Percentiles rank a stretch among this genome's conserved stretches.
These are phyloP conservation scores for Cryptomeria japonica DNA, from an alignment of 75 land plant species.

Conservation along the genomic window DNA sequence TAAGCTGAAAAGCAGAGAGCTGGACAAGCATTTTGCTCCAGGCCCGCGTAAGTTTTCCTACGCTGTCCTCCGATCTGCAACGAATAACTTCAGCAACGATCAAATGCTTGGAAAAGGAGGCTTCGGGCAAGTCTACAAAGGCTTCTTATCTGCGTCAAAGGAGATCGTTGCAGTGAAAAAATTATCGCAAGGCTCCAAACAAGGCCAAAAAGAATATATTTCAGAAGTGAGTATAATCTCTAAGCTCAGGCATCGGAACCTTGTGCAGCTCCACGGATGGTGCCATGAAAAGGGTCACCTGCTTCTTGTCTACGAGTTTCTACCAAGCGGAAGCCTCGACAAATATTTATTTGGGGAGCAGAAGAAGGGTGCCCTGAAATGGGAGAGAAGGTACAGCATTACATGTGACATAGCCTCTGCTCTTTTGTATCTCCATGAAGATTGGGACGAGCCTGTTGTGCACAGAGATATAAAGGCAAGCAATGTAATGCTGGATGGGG, in stretches of 20 bases:
- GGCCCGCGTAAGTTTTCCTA: conserved; percentile 1
- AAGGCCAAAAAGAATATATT: conserved; percentile 33
- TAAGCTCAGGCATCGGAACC: conserved; percentile 46
- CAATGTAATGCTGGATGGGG: conserved; percentile 37
- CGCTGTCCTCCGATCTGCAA: conserved; percentile 17
- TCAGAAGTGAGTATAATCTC: conserved; percentile 46
- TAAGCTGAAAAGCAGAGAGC: too few species aligned
- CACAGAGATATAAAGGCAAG: conserved; percentile 54
- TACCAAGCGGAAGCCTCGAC: conserved; percentile 52
- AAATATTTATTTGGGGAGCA: conserved; percentile 19
- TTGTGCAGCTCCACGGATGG: conserved; percentile 47
- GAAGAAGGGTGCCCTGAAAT: conserved; percentile 3
- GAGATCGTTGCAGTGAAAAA: conserved; percentile 20
- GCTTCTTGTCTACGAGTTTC: conserved; percentile 29
- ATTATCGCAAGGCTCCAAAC: conserved; percentile 20
- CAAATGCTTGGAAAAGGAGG: conserved; percentile 32
- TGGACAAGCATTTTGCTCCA: too few species aligned
- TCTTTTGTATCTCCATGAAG: conserved; percentile 41
- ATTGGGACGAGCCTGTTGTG: conserved; percentile 33
- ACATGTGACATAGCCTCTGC: conserved; percentile 34
- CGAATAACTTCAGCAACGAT: conserved; percentile 9
- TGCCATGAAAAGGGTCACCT: conserved; percentile 25
- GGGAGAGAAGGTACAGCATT: conserved; percentile 37
- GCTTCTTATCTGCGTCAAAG: not conserved
- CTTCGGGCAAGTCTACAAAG: not conserved